A percentile compares a stretch with the other conserved stretches of the same genome.
Evolutionary conservation across 164 flowering plant genomes (phyloP).

Genomic region (Dillenia turbinata): DNA sequence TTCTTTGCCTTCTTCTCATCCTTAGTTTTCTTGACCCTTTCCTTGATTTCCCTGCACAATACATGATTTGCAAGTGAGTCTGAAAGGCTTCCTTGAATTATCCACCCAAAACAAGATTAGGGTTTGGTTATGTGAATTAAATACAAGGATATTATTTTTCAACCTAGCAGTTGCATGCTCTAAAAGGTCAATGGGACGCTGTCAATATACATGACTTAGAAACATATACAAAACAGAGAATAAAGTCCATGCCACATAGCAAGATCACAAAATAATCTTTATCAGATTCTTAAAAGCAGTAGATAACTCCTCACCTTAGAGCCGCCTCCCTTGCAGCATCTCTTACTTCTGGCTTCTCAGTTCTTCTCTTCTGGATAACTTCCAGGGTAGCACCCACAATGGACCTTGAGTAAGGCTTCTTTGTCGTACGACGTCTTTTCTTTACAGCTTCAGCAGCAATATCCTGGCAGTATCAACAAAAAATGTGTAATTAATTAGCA

Average conservation of each 20-base stretch:
- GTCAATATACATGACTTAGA: no score
- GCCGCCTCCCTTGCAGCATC: slow-evolving; percentile 68
- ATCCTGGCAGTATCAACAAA: slow-evolving; percentile 20
- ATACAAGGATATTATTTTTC: no score
- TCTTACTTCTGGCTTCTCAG: slow-evolving; percentile 54
- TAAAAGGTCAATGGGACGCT: no score
- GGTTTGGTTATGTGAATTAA: no score
- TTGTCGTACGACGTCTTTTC: slow-evolving; percentile 50
- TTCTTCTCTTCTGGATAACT: slow-evolving; percentile 54
- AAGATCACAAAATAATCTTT: not conserved
- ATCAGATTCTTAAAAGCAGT: not conserved
- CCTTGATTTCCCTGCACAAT: slow-evolving; percentile 44
- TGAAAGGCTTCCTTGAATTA: no score
- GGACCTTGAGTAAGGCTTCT: slow-evolving; percentile 63
- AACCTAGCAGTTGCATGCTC: no score
- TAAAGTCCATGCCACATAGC: no score
- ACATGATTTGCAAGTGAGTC: not conserved
- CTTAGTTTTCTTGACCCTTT: slow-evolving; percentile 55
- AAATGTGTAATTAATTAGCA: not conserved
- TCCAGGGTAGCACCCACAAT: slow-evolving; percentile 61
- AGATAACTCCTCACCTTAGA: slow-evolving; percentile 33
- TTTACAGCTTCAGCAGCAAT: slow-evolving; percentile 49
- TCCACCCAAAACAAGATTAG: no score
- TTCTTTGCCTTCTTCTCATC: slow-evolving; percentile 67
- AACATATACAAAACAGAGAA: no score